These are phyloP conservation scores for Schizochytrium sp. DNA, from an alignment of 108 stramenopile species.

Conservation along the genomic window DNA sequence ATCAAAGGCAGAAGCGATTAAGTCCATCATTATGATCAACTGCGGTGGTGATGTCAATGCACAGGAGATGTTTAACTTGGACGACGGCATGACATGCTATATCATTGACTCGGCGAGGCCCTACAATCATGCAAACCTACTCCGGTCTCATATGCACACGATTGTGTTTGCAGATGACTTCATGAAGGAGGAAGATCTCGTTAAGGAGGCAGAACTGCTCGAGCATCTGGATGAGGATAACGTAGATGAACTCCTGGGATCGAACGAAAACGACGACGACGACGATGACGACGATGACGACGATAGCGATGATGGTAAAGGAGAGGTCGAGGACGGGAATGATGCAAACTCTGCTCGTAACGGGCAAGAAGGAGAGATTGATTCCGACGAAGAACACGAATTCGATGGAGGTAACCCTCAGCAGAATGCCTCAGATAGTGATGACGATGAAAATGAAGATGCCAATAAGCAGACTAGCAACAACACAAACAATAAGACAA, in stretches of 20 bases:
- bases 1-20: constrained; percentile 26
- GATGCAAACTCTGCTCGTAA: not conserved
- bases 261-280: not conserved
- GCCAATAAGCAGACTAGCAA: not conserved
- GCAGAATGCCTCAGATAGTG: not conserved
- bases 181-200: constrained; percentile 43
- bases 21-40: constrained; percentile 60
- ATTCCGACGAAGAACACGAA: constrained; percentile 19
- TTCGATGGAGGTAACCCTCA: not conserved
- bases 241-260: not conserved
- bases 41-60: constrained; percentile 41
- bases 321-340: too few relatives aligned
- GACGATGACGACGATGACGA: constrained; percentile 33
- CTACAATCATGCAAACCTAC: constrained; percentile 55
- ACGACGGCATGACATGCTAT: constrained; percentile 11
- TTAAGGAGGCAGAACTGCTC: not conserved
- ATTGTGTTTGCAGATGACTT: constrained; percentile 51
- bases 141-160: not conserved
- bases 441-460: not conserved
- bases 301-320: not conserved
- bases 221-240: constrained; percentile 10
- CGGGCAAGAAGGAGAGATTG: not conserved
- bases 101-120: constrained; percentile 37
- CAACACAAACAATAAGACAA: not conserved
- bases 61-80: constrained; percentile 28